These are phyloP conservation scores for Trametes gibbosa DNA, from an alignment of 768 basidiomycete species.

Conservation along the genomic window DNA sequence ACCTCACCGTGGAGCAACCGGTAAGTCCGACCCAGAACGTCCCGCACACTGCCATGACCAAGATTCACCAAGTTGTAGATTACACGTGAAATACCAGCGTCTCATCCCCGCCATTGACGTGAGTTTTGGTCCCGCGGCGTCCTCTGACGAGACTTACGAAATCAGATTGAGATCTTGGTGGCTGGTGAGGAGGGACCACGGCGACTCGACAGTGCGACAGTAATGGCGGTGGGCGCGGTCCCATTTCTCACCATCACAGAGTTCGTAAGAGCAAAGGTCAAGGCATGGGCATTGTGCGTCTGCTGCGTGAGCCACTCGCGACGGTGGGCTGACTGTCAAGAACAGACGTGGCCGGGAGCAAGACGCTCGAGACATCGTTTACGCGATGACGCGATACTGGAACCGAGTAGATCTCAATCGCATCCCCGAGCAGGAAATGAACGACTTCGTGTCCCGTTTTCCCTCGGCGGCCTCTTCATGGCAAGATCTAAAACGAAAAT, in stretches of 20 bases:
- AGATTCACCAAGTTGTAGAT: slow-evolving; percentile 37
- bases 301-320: slow-evolving; percentile 19
- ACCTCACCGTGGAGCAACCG: slow-evolving; percentile 87
- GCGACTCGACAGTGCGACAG: slow-evolving; percentile 62
- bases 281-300: slow-evolving; percentile 75
- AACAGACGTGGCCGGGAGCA: slow-evolving; percentile 63
- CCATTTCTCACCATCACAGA: slow-evolving; percentile 86
- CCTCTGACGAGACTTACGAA: neutral
- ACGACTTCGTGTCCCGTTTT: slow-evolving; percentile 61
- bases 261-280: slow-evolving; percentile 83
- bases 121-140: slow-evolving; percentile 27
- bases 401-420: slow-evolving; percentile 83
- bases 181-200: slow-evolving; percentile 83
- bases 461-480: slow-evolving; percentile 66
- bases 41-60: neutral
- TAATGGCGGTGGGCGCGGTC: slow-evolving; percentile 64
- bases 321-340: slow-evolving; percentile 12
- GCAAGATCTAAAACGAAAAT: slow-evolving; percentile 72
- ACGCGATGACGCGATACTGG: slow-evolving; percentile 72
- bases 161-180: slow-evolving; percentile 77
- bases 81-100: slow-evolving; percentile 74
- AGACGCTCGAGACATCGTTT: slow-evolving; percentile 78
- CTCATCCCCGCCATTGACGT: slow-evolving; percentile 79
- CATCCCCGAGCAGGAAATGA: slow-evolving; percentile 84
- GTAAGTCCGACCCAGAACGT: slow-evolving; percentile 36